Percentiles rank a stretch among this genome's conserved stretches.
Conservation (phyloP, 371 early-diverging fungal genomes). For the Syncephalastrum contaminatum region DNA sequence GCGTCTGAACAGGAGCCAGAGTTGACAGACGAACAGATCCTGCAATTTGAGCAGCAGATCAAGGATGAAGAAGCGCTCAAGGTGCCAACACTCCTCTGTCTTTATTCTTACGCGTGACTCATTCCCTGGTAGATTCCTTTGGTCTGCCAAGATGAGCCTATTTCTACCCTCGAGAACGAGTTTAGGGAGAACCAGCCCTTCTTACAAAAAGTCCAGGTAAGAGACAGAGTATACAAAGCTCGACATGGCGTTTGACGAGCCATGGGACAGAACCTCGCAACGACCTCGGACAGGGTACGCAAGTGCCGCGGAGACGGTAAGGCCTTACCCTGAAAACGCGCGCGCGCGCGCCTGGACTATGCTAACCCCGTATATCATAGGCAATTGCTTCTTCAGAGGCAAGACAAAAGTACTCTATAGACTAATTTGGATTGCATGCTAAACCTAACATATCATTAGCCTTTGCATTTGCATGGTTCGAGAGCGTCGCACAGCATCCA, state of each 20-base stretch:
- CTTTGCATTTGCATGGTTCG: slow-evolving; percentile 71
- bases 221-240: neutral
- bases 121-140: slow-evolving; percentile 42
- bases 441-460: slow-evolving; percentile 34
- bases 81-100: slow-evolving; percentile 21
- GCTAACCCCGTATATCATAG: slow-evolving; percentile 24
- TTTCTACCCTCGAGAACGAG: slow-evolving; percentile 52
- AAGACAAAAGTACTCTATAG: no score
- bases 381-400: slow-evolving; percentile 77
- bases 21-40: slow-evolving; percentile 63
- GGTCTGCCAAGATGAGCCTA: slow-evolving; percentile 52
- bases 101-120: neutral
- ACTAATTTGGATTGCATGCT: neutral
- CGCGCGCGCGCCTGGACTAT: neutral
- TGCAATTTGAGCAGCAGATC: slow-evolving; percentile 60
- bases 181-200: slow-evolving; percentile 58
- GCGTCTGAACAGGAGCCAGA: slow-evolving; percentile 24
- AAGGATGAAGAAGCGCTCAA: slow-evolving; percentile 62
- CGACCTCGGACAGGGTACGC: slow-evolving; percentile 52
- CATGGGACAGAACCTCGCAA: slow-evolving; percentile 47
- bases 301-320: slow-evolving; percentile 73
- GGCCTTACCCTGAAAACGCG: neutral
- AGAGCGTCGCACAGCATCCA: slow-evolving; percentile 42
- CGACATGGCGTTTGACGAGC: neutral
- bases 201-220: slow-evolving; percentile 56